These are phyloP conservation scores for Paraleonurus japonicus DNA, from an alignment of 257 asterid genomes.

Conservation along the genomic window DNA sequence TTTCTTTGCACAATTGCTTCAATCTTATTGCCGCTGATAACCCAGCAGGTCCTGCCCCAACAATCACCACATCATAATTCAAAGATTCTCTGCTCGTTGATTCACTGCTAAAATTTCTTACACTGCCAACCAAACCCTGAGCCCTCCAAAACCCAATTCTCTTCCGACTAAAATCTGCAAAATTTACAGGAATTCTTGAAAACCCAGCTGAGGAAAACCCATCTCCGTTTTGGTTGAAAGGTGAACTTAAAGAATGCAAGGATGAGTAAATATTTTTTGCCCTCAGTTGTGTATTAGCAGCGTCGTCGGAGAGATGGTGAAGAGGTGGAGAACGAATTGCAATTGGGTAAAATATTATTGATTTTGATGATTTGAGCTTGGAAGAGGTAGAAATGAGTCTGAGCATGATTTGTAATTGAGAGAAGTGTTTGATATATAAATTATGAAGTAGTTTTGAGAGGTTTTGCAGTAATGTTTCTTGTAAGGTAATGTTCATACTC, in stretches of 20 bases:
- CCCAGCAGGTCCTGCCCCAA: conserved; percentile 99
- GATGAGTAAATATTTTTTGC: conserved; percentile 17
- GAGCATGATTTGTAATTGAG: conserved; percentile 33
- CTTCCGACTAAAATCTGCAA: conserved; percentile 14
- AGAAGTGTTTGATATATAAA: background rate
- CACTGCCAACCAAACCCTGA: conserved; percentile 30
- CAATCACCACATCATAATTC: conserved; percentile 86
- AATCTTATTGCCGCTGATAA: conserved; percentile 86
- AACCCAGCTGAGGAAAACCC: conserved; percentile 29
- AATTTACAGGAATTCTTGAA: conserved; percentile 17
- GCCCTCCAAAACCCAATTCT: conserved; percentile 28
- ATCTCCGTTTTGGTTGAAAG: conserved; percentile 27
- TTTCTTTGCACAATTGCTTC: conserved; percentile 81
- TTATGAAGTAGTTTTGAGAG: background rate
- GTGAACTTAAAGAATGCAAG: conserved; percentile 24
- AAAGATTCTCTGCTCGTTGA: conserved; percentile 58
- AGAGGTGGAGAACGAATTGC: conserved; percentile 18
- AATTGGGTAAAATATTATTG: background rate
- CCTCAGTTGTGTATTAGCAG: conserved; percentile 11
- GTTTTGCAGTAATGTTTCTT: background rate
- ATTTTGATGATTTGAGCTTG: conserved; percentile 40
- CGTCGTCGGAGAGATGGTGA: conserved; percentile 5
- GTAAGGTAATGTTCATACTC: too few relatives aligned
- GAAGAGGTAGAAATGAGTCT: conserved; percentile 34
- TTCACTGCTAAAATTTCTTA: conserved; percentile 52